These are phyloP conservation scores for Microbotryum scabiosae DNA, from an alignment of 1,284 basidiomycete species.

Conservation along the genomic window DNA sequence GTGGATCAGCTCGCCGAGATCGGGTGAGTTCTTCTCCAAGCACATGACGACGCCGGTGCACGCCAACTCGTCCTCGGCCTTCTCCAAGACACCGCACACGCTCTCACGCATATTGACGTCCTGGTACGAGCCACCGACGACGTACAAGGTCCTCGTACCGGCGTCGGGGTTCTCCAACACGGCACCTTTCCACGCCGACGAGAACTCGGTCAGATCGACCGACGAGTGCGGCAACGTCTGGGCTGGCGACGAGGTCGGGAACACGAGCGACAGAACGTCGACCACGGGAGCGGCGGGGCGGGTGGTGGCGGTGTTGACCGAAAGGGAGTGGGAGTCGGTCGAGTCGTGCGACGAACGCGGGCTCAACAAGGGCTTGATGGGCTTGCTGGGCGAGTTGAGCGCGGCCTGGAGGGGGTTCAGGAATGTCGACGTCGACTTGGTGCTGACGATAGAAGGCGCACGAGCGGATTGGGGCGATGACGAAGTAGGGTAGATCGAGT, in stretches of 20 bases:
- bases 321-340: not conserved
- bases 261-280: constrained; percentile 19
- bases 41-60: constrained; percentile 22
- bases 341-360: constrained; percentile 9
- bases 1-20: constrained; percentile 24
- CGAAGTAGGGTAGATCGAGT: constrained; percentile 25
- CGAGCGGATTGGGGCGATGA: constrained; percentile 13
- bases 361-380: constrained; percentile 16
- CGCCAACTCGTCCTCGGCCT: constrained; percentile 26
- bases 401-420: not conserved
- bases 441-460: constrained; percentile 9
- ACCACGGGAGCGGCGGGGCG: not conserved
- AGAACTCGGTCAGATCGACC: constrained; percentile 22
- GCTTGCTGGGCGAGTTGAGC: not conserved
- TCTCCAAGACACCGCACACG: constrained; percentile 21
- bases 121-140: constrained; percentile 12
- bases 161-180: constrained; percentile 18
- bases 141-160: constrained; percentile 26
- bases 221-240: constrained; percentile 13
- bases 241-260: constrained; percentile 18
- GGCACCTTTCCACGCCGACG: constrained; percentile 16
- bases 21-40: constrained; percentile 19
- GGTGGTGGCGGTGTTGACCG: not conserved
- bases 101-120: constrained; percentile 26
- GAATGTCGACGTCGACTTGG: not conserved